Conservation (phyloP, 768 basidiomycete species). For the Phylloporus arenicola region DNA sequence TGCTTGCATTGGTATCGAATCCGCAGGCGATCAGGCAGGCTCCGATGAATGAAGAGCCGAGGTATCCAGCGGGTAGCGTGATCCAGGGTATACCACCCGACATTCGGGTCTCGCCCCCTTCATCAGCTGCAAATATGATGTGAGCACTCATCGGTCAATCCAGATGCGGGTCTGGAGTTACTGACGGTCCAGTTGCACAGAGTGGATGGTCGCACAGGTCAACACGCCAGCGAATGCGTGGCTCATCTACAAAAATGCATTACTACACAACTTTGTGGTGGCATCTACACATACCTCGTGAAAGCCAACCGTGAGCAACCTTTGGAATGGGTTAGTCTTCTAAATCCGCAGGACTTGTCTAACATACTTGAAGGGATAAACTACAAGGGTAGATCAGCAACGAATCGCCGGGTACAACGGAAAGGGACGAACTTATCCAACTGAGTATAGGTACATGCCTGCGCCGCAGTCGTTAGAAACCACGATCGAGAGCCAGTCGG, state of each 20-base stretch:
- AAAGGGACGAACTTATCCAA: slow-evolving; percentile 55
- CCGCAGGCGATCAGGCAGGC: slow-evolving; percentile 84
- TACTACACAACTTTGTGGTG: background rate
- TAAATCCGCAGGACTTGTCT: background rate
- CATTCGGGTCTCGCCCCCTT: slow-evolving; percentile 85
- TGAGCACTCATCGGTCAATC: slow-evolving; percentile 7
- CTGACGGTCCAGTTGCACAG: slow-evolving; percentile 83
- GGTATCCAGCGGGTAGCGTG: slow-evolving; percentile 81
- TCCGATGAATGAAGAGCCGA: slow-evolving; percentile 83
- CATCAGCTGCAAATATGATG: slow-evolving; percentile 52
- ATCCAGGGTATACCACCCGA: slow-evolving; percentile 78
- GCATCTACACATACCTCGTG: slow-evolving; percentile 56
- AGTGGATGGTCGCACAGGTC: slow-evolving; percentile 82
- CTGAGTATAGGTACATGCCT: slow-evolving; percentile 79
- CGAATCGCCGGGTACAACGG: background rate
- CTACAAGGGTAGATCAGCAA: slow-evolving; percentile 34
- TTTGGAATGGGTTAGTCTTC: slow-evolving; percentile 29
- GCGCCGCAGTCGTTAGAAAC: slow-evolving; percentile 3
- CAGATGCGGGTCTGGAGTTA: slow-evolving; percentile 6
- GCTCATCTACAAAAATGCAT: slow-evolving; percentile 58
- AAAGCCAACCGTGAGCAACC: slow-evolving; percentile 81
- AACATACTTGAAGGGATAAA: slow-evolving; percentile 88
- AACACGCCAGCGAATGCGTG: slow-evolving; percentile 76
- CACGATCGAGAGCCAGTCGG: background rate
- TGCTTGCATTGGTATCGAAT: slow-evolving; percentile 85